phyloP scores from a whole-genome alignment of 768 basidiomycete species.

The Podaxis sp. region DNA sequence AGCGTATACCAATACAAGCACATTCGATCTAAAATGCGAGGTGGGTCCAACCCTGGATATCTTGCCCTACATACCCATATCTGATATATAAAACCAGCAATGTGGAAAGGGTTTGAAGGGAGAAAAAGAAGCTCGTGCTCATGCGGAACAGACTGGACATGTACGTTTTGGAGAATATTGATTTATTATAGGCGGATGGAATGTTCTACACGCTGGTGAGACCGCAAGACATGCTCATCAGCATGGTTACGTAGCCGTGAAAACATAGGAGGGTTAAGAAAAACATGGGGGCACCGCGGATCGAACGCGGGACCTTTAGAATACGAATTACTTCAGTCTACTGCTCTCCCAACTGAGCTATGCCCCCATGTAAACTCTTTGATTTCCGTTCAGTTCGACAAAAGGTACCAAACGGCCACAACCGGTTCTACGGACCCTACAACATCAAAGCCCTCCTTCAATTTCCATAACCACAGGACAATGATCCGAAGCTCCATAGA shows the following conservation, averaged over 20 bases:
- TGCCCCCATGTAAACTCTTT: conserved; percentile 33
- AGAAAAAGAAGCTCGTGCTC: conserved; percentile 88
- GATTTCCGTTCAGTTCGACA: background rate
- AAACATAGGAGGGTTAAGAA: conserved; percentile 5
- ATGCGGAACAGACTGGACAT: conserved; percentile 88
- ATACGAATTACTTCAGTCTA: conserved; percentile 50
- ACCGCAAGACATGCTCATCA: no score
- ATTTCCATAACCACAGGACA: conserved; percentile 80
- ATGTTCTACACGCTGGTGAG: no score
- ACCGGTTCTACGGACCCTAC: background rate
- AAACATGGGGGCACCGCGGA: conserved; percentile 65
- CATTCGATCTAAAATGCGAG: conserved; percentile 89
- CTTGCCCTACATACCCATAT: conserved; percentile 5
- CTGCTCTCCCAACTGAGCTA: conserved; percentile 71
- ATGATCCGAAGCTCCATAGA: conserved; percentile 88
- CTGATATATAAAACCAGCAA: conserved; percentile 38
- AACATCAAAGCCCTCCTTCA: conserved; percentile 28
- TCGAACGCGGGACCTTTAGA: conserved; percentile 76
- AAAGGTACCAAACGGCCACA: background rate
- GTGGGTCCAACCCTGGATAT: conserved; percentile 34
- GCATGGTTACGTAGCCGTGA: no score
- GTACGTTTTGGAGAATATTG: conserved; percentile 80
- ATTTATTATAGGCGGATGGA: conserved; percentile 1
- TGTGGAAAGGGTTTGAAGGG: conserved; percentile 88
- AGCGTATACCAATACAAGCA: conserved; percentile 89